Evolutionary conservation across 345 rosid species (phyloP).

Genomic region (Punica granatum): DNA sequence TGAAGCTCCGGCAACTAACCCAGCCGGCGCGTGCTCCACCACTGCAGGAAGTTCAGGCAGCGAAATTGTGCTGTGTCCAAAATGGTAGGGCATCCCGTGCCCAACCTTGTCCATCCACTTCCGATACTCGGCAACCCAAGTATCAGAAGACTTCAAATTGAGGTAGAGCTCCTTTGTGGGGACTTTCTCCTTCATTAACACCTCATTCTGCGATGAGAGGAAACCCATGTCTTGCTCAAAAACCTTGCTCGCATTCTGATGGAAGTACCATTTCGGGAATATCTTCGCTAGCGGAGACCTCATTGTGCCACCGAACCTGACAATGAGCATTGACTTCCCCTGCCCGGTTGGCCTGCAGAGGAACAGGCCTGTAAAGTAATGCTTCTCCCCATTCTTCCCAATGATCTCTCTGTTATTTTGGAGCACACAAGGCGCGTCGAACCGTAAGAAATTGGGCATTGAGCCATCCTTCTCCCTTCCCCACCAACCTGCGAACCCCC

Average conservation of each 20-base stretch:
- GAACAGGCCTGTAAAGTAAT: slow-evolving; percentile 67
- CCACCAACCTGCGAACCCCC: slow-evolving; percentile 94
- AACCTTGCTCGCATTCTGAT: slow-evolving; percentile 77
- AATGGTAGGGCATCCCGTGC: slow-evolving; percentile 95
- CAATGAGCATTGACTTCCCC: slow-evolving; percentile 94
- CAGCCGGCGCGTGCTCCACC: slow-evolving; percentile 88
- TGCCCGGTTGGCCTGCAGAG: slow-evolving; percentile 95
- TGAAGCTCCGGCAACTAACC: slow-evolving; percentile 60
- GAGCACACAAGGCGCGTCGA: slow-evolving; percentile 80
- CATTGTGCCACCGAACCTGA: slow-evolving; percentile 69
- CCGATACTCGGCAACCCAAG: slow-evolving; percentile 87
- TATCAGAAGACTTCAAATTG: slow-evolving; percentile 70
- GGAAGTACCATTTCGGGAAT: slow-evolving; percentile 79
- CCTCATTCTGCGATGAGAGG: slow-evolving; percentile 80
- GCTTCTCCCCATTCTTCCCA: slow-evolving; percentile 58
- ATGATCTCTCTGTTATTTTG: slow-evolving; percentile 57
- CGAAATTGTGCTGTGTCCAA: slow-evolving; percentile 66
- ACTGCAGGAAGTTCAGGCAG: slow-evolving; percentile 68
- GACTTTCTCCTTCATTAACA: slow-evolving; percentile 66
- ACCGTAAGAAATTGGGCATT: slow-evolving; percentile 45
- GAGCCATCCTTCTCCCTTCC: slow-evolving; percentile 56
- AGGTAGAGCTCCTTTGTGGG: slow-evolving; percentile 79
- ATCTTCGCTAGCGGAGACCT: slow-evolving; percentile 37
- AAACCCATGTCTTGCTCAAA: slow-evolving; percentile 98
- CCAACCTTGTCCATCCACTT: slow-evolving; percentile 99